Evolutionary conservation across 1,284 basidiomycete species (phyloP).

Genomic region (Apiotrichum laibachii): DNA sequence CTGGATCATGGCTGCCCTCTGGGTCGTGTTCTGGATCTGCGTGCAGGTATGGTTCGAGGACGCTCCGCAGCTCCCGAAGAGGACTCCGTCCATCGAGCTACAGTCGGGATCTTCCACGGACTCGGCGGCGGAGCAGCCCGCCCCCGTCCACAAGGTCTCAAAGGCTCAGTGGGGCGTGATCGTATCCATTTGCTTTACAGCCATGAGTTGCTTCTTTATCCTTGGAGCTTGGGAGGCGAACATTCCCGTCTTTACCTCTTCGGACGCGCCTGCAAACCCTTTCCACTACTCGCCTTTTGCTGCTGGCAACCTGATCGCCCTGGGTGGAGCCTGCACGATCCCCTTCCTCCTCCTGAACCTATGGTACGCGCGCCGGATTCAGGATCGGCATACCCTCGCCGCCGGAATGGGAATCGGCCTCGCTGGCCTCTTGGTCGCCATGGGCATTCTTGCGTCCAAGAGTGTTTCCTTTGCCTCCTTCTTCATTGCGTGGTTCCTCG

Average conservation of each 20-base stretch:
- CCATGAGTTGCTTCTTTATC: conserved; percentile 15
- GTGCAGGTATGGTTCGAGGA: conserved; percentile 6
- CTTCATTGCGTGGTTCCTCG: conserved; percentile 13
- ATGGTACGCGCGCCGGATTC: conserved; percentile 4
- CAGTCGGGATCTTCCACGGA: neutral
- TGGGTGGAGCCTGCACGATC: conserved; percentile 11
- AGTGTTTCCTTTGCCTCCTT: conserved; percentile 10
- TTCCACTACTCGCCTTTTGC: conserved; percentile 16
- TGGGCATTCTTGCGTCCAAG: conserved; percentile 4
- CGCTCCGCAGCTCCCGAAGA: neutral
- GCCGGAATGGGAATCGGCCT: conserved; percentile 3
- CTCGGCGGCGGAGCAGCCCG: neutral
- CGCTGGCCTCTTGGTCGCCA: conserved; percentile 2
- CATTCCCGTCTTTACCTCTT: conserved; percentile 11
- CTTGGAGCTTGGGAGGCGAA: conserved; percentile 15
- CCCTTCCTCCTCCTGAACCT: conserved; percentile 16
- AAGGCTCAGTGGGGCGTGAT: conserved; percentile 4
- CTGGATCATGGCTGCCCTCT: conserved; percentile 12
- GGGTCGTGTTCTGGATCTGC: conserved; percentile 11
- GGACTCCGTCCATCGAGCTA: neutral
- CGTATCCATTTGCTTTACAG: conserved; percentile 9
- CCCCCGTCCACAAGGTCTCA: neutral
- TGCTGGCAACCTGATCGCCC: conserved; percentile 13
- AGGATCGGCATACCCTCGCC: conserved; percentile 15
- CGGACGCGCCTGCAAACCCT: conserved; percentile 6